Evolutionary conservation across 176 grass and related monocot genomes (phyloP).

Genomic region (Hsuehochloa calcarea): DNA sequence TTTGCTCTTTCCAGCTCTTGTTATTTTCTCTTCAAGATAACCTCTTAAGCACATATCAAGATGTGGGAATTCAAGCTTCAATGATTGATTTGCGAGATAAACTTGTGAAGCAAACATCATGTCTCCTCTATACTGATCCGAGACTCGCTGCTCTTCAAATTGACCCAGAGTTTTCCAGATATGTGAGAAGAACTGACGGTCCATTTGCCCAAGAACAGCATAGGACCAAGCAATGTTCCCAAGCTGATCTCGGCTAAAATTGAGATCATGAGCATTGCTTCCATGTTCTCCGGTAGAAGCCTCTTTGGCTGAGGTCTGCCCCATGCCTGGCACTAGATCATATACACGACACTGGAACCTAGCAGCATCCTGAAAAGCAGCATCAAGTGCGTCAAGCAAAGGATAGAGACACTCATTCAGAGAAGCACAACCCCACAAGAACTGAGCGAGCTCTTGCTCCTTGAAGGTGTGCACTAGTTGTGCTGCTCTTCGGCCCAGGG

Average conservation of each 20-base stretch:
- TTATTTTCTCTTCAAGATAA: constrained; percentile 80
- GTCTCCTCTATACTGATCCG: constrained; percentile 81
- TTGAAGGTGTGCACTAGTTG: constrained; percentile 60
- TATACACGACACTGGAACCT: constrained; percentile 19
- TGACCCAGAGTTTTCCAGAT: constrained; percentile 64
- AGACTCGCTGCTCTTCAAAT: constrained; percentile 58
- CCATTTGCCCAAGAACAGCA: constrained; percentile 76
- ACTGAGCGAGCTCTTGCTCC: constrained; percentile 79
- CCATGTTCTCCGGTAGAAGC: constrained; percentile 12
- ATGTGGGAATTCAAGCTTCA: constrained; percentile 70
- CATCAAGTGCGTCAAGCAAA: constrained; percentile 65
- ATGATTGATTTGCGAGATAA: constrained; percentile 83
- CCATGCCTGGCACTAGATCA: not conserved
- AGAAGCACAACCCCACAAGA: constrained; percentile 90
- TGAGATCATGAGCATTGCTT: constrained; percentile 26
- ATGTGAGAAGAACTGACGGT: constrained; percentile 64
- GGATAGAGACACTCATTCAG: constrained; percentile 51
- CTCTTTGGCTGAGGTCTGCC: constrained; percentile 9
- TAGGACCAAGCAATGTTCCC: constrained; percentile 93
- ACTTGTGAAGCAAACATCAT: constrained; percentile 96
- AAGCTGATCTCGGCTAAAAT: constrained; percentile 79
- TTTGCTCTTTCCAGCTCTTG: constrained; percentile 66
- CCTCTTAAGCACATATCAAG: constrained; percentile 60
- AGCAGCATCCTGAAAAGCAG: constrained; percentile 39
- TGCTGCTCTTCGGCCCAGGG: constrained; percentile 50